These are phyloP conservation scores for Dalbergia cultrata DNA, from an alignment of 306 rosid species.

Conservation along the genomic window DNA sequence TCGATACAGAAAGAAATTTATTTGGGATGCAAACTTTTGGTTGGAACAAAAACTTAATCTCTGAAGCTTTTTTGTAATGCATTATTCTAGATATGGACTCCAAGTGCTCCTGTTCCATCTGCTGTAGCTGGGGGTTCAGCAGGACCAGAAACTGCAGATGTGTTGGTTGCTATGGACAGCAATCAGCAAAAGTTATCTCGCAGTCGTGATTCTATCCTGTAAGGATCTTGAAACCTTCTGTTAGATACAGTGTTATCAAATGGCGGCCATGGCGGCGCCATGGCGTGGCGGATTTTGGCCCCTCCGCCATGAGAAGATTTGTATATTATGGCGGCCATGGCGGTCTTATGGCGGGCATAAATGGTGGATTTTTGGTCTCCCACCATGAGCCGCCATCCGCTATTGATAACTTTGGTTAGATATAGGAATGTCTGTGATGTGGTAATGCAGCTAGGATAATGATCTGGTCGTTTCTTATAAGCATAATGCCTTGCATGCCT, in stretches of 20 bases:
- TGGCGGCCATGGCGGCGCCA: too few species aligned
- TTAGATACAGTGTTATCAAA: background rate
- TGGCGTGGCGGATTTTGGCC: too few species aligned
- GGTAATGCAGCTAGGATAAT: slow-evolving; percentile 24
- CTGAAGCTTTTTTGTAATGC: slow-evolving; percentile 47
- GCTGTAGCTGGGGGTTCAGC: slow-evolving; percentile 78
- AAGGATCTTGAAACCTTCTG: slow-evolving; percentile 52
- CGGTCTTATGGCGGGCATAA: too few species aligned
- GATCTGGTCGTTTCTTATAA: slow-evolving; percentile 19
- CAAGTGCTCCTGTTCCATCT: slow-evolving; percentile 79
- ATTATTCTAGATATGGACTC: slow-evolving; percentile 85
- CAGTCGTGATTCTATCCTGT: slow-evolving; percentile 77
- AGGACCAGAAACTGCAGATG: slow-evolving; percentile 78
- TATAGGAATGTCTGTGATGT: slow-evolving; percentile 22
- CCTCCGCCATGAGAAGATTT: too few species aligned
- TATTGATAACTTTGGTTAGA: background rate
- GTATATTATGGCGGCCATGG: too few species aligned
- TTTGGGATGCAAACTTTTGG: background rate
- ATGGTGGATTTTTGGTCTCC: too few species aligned
- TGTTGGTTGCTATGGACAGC: slow-evolving; percentile 70
- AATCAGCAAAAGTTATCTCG: slow-evolving; percentile 82
- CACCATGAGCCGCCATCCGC: too few species aligned
- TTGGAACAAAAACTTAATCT: slow-evolving; percentile 35
- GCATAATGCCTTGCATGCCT: slow-evolving; percentile 12
- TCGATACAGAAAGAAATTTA: background rate